These are phyloP conservation scores for Camellia japonica DNA, from an alignment of 148 eudicot species.

Conservation along the genomic window DNA sequence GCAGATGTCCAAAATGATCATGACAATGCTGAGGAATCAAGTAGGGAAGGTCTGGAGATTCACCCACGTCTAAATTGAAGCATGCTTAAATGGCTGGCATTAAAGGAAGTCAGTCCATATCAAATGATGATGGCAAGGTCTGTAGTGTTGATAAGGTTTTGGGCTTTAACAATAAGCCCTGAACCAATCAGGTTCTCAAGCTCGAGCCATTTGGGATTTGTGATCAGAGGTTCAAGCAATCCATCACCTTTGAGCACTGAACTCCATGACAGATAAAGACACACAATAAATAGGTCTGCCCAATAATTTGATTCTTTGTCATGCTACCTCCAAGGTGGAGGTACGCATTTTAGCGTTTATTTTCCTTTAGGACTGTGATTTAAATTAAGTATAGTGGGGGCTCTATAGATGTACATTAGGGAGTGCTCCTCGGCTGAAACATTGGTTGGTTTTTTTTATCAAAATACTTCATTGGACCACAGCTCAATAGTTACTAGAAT, in stretches of 20 bases:
- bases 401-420: not conserved
- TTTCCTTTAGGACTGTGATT: not conserved
- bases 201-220: not conserved
- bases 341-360: not conserved
- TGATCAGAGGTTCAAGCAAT: not conserved
- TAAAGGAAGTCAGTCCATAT: not conserved
- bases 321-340: not conserved
- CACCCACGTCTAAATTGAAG: conserved; percentile 7
- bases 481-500: not conserved
- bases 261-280: not conserved
- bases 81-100: not conserved
- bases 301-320: not conserved
- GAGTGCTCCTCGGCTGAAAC: not conserved
- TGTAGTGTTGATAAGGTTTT: not conserved
- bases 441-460: not conserved
- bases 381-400: not conserved
- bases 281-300: not conserved
- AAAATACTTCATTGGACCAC: not conserved
- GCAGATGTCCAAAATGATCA: conserved; percentile 26
- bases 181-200: not conserved
- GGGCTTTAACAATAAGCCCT: not conserved
- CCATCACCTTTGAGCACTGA: not conserved
- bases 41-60: conserved; percentile 19
- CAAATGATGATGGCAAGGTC: not conserved
- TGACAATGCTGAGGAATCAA: conserved; percentile 21